Percentiles rank a stretch among this genome's conserved stretches.
phyloP scores from a whole-genome alignment of 2,329 filamentous ascomycete genomes.

The Dactylonectria estremocensis region DNA sequence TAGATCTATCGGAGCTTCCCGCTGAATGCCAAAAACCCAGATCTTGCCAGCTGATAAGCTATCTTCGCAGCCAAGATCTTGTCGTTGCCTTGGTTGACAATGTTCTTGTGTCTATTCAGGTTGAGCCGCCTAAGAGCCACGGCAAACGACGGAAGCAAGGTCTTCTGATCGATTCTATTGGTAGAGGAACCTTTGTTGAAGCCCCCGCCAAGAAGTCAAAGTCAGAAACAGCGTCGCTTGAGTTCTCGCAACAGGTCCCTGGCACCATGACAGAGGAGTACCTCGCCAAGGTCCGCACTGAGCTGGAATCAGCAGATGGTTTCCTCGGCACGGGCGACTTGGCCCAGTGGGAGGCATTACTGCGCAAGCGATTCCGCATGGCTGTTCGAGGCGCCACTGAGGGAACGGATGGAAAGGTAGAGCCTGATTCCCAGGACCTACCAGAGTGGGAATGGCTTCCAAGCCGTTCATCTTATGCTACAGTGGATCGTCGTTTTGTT shows the following conservation, averaged over 20 bases:
- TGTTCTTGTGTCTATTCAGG: constrained; percentile 77
- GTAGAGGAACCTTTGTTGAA: constrained; percentile 69
- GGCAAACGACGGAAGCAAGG: constrained; percentile 72
- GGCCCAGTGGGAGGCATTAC: constrained; percentile 64
- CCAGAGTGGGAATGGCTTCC: constrained; percentile 68
- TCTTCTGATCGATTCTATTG: constrained; percentile 81
- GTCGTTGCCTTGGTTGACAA: constrained; percentile 76
- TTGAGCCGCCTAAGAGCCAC: constrained; percentile 73
- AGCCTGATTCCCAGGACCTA: constrained; percentile 46
- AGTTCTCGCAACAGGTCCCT: constrained; percentile 59
- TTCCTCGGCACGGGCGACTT: constrained; percentile 63
- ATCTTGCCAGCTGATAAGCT: constrained; percentile 67
- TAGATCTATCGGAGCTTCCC: constrained; percentile 61
- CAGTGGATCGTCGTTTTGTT: constrained; percentile 77
- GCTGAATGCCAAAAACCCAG: constrained; percentile 54
- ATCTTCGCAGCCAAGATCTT: constrained; percentile 77
- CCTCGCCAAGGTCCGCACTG: constrained; percentile 60
- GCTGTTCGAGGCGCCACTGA: constrained; percentile 46
- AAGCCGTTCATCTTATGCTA: constrained; percentile 62
- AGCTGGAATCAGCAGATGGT: constrained; percentile 64
- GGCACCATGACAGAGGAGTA: constrained; percentile 68
- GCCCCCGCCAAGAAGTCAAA: constrained; percentile 53
- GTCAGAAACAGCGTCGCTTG: constrained; percentile 49
- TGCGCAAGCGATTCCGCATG: constrained; percentile 66
- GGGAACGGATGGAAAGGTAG: constrained; percentile 38